A percentile compares a stretch with the other conserved stretches of the same genome.
Conservation (phyloP, 371 early-diverging fungal species). For the Zychaea mexicana region DNA sequence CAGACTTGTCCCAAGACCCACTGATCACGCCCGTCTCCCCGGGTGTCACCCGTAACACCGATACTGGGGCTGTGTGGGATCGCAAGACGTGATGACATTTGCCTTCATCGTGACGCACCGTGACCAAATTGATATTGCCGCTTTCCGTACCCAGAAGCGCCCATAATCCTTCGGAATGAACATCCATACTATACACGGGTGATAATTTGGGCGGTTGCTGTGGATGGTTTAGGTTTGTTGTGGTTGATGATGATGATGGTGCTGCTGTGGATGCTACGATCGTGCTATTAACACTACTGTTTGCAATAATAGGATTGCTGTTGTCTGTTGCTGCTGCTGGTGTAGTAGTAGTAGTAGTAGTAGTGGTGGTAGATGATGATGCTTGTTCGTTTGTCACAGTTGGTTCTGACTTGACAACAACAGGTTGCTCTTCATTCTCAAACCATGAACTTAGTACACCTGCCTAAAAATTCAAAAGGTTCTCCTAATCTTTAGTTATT, state of each 20-base stretch:
- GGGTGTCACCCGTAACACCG: conserved; percentile 75
- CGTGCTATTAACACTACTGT: background rate
- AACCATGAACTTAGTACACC: conserved; percentile 89
- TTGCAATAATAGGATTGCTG: background rate
- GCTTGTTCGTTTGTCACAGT: background rate
- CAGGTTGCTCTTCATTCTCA: conserved; percentile 83
- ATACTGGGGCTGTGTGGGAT: conserved; percentile 84
- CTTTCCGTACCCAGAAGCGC: conserved; percentile 80
- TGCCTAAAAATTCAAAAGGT: too few species aligned
- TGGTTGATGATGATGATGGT: background rate
- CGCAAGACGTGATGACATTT: conserved; percentile 75
- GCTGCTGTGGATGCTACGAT: background rate
- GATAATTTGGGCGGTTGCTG: conserved; percentile 61
- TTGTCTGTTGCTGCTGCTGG: too few species aligned
- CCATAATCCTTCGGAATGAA: conserved; percentile 93
- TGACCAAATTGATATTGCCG: conserved; percentile 86
- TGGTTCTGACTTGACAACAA: conserved; percentile 9
- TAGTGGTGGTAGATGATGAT: background rate
- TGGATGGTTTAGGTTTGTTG: too few species aligned
- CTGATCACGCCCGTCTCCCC: conserved; percentile 80
- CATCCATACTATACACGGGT: conserved; percentile 88
- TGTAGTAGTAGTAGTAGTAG: background rate
- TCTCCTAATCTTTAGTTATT: too few species aligned
- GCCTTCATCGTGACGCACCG: conserved; percentile 95
- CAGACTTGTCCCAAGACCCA: conserved; percentile 91